phyloP scores from a whole-genome alignment of 129 eudicot genomes.

The Rutidosis leptorrhynchoides region DNA sequence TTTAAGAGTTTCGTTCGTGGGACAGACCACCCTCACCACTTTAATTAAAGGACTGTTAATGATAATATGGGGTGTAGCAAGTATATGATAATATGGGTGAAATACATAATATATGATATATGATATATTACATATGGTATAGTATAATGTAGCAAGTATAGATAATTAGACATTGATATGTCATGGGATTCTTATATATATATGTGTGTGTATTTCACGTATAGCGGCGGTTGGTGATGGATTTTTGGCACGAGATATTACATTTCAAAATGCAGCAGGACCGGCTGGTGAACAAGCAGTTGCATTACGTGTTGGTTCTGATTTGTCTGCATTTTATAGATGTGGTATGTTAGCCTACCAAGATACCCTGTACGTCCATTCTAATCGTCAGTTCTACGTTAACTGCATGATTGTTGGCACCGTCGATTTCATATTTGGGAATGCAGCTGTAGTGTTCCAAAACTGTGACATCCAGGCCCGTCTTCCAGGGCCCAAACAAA shows the following conservation, averaged over 20 bases:
- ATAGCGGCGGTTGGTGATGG: constrained; percentile 56
- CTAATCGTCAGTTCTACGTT: constrained; percentile 54
- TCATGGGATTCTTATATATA: no score
- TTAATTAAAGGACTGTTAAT: no score
- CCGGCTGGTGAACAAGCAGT: constrained; percentile 60
- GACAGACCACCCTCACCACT: no score
- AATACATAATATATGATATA: no score
- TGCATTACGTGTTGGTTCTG: constrained; percentile 61
- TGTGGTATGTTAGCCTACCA: constrained; percentile 52
- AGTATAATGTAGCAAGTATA: no score
- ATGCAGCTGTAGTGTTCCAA: constrained; percentile 56
- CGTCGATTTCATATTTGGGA: constrained; percentile 57
- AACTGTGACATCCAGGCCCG: constrained; percentile 39
- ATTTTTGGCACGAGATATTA: constrained; percentile 48
- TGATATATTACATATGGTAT: no score
- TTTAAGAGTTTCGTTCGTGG: no score
- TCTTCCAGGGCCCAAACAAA: constrained; percentile 37
- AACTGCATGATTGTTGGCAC: constrained; percentile 45
- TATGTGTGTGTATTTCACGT: background rate
- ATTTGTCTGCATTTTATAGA: constrained; percentile 45
- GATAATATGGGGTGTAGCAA: no score
- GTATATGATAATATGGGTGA: no score
- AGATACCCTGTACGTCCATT: constrained; percentile 64
- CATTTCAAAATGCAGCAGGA: constrained; percentile 54
- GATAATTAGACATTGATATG: no score